Base-by-base conservation (phyloP, 1,139 yeast species). In the Lodderomyces oxycetoniae region DNA sequence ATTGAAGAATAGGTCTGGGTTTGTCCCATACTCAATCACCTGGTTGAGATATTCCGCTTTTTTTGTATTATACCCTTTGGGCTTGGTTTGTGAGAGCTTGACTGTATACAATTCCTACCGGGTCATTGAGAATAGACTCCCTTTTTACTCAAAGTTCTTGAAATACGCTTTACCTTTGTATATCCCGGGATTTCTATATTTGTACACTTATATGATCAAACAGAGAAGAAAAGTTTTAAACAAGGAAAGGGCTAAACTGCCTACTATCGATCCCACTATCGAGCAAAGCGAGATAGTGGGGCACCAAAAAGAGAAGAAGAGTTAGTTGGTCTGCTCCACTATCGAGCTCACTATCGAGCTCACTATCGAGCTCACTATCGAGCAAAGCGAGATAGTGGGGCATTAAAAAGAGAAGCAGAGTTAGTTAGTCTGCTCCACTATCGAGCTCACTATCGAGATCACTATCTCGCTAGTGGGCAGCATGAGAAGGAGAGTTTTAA, bases 31-130 rank as follows among this genome's bases (percentile, higher is more conserved):
- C 16, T 36, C 38, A 39, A 34, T 61, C 15, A 35, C 47, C 20
- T 63, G 67, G 67, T 41, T 60, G 16, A 44, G 69, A 25, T 63
- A 63, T 44, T 49, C 60, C 23, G 51, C 59, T 1, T 63, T 63
- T 35, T 37, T 59, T 17, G 49, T 61, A 17, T 47, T 63, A 27
- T 64, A 63, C 37, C 69, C 69, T 2, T 33, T 57, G 35, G 69
- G 69, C 1, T 48, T 63, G 17, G 25, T 54, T 8, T 42, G 62
- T 31, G 68, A 63, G 42, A 53, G 55, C 26, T 37, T 44, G 31
- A 59, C 59, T 21, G 63, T 62, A 19, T 62, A 52, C 44, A 30
- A 47, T 31, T 48, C 63, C 10, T 44, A 60, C 12, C 45, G 40
- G n/a, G 49, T 45, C 38, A 33, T 28, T 5, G 37, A 34, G 27